phyloP scores from a whole-genome alignment of 2,329 filamentous ascomycete species.

The Fusarium coicis region DNA sequence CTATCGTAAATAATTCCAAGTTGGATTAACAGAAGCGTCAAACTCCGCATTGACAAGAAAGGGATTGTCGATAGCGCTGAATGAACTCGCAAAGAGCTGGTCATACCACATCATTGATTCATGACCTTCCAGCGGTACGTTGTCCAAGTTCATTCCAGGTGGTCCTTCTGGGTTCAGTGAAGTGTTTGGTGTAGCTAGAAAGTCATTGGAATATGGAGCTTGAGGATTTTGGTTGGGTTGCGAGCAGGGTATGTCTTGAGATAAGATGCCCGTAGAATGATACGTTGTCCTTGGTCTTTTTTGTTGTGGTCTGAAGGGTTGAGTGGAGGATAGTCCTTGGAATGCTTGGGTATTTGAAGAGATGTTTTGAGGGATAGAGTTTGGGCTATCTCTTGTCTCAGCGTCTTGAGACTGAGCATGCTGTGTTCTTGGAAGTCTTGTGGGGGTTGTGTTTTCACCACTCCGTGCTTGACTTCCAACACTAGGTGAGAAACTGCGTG shows the following conservation, averaged over 20 bases:
- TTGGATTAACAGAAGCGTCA: constrained; percentile 48
- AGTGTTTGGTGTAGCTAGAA: not conserved
- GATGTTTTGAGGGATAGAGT: not conserved
- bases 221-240: not conserved
- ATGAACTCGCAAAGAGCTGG: constrained; percentile 49
- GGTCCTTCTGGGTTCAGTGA: not conserved
- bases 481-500: not conserved
- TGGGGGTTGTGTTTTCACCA: not conserved
- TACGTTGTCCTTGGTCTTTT: constrained; percentile 1
- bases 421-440: constrained; percentile 5
- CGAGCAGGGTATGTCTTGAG: not conserved
- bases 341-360: not conserved
- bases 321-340: not conserved
- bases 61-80: constrained; percentile 49
- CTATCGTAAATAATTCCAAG: constrained; percentile 45
- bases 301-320: not conserved
- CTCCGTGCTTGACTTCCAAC: not conserved
- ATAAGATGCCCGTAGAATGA: not conserved
- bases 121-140: constrained; percentile 43
- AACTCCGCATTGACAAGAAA: constrained; percentile 49
- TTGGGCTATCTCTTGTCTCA: not conserved
- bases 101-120: constrained; percentile 51
- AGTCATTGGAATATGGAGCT: not conserved
- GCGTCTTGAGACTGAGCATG: not conserved
- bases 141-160: not conserved